Percentiles rank a stretch among this genome's conserved stretches.
phyloP scores from a whole-genome alignment of 1,284 basidiomycete species.

The Microbotryum violaceum region DNA sequence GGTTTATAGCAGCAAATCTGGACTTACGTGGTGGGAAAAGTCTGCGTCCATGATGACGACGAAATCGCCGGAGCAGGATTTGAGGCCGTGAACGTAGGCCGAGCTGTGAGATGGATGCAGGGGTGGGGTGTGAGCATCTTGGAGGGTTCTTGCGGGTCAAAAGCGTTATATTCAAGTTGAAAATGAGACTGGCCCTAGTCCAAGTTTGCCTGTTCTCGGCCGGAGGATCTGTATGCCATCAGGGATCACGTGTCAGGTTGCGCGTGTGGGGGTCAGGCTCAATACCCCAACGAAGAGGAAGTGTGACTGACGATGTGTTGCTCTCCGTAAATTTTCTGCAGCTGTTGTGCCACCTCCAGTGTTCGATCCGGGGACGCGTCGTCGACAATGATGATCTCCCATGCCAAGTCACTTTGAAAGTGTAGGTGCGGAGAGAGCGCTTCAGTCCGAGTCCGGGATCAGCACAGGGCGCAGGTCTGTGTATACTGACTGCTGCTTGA shows the following conservation, averaged over 20 bases:
- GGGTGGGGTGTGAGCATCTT: background rate
- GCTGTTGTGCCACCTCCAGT: conserved; percentile 71
- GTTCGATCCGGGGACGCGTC: conserved; percentile 88
- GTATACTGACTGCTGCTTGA: conserved; percentile 59
- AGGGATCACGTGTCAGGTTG: conserved; percentile 10
- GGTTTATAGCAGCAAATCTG: background rate
- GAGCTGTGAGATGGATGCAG: conserved; percentile 49
- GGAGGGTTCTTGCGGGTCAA: background rate
- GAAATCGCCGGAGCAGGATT: conserved; percentile 82
- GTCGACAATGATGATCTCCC: conserved; percentile 85
- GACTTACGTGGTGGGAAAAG: conserved; percentile 81
- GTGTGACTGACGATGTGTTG: conserved; percentile 61
- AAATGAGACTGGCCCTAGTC: conserved; percentile 58
- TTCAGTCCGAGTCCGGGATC: too few relatives aligned
- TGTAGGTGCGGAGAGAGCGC: background rate
- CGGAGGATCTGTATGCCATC: conserved; percentile 54
- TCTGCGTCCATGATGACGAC: conserved; percentile 96
- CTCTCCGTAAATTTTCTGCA: conserved; percentile 68
- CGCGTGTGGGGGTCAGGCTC: background rate
- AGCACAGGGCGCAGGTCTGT: background rate
- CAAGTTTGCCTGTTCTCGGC: conserved; percentile 79
- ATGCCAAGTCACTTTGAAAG: conserved; percentile 49
- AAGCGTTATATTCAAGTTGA: background rate
- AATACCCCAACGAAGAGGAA: background rate
- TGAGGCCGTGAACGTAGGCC: conserved; percentile 83